A percentile compares a stretch with the other conserved stretches of the same genome.
These are phyloP conservation scores for Sonneratia alba DNA, from an alignment of 345 rosid species.

Conservation along the genomic window DNA sequence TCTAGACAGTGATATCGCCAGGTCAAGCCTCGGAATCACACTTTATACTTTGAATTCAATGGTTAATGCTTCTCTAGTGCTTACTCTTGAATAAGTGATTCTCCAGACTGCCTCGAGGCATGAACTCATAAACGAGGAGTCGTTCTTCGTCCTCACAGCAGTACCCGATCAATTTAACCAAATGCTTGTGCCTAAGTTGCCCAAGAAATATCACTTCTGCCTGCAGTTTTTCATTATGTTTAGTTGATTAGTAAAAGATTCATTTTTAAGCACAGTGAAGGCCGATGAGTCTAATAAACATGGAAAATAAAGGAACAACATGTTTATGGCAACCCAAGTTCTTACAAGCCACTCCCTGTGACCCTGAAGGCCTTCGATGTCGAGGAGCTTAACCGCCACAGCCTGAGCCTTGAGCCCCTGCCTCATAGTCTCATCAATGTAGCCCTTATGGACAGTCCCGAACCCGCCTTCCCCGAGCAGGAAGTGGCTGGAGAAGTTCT, in stretches of 20 bases:
- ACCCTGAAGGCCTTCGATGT: constrained; percentile 93
- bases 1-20: too few relatives aligned
- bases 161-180: constrained; percentile 84
- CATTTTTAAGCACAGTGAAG: too few relatives aligned
- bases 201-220: constrained; percentile 92
- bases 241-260: too few relatives aligned
- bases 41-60: too few relatives aligned
- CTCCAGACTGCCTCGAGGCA: constrained; percentile 93
- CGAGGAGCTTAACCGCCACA: constrained; percentile 93
- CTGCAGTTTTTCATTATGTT: constrained; percentile 21
- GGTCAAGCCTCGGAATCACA: neutral
- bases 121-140: constrained; percentile 90
- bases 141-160: constrained; percentile 91
- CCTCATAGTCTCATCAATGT: constrained; percentile 59
- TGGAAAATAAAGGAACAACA: too few relatives aligned
- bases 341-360: constrained; percentile 97
- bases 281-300: too few relatives aligned
- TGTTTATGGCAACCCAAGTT: too few relatives aligned
- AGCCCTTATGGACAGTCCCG: constrained; percentile 92
- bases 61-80: neutral
- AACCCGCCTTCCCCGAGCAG: constrained; percentile 95
- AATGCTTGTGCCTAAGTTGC: constrained; percentile 66
- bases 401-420: constrained; percentile 80
- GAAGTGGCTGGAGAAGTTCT: constrained; percentile 53
- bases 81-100: constrained; percentile 81